phyloP scores from a whole-genome alignment of 306 rosid genomes.

The Rosa multiflora region DNA sequence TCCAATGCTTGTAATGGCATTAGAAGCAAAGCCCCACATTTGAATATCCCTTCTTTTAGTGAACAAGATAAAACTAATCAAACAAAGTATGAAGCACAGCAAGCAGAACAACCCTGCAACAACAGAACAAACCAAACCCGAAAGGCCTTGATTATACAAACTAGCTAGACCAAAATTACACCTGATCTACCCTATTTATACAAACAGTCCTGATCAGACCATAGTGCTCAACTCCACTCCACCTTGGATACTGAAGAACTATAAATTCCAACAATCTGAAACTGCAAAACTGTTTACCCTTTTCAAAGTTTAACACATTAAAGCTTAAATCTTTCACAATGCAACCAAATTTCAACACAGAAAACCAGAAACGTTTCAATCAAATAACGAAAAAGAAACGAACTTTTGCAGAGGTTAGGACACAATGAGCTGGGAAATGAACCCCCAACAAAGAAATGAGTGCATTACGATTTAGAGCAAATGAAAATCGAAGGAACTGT shows the following conservation, averaged over 20 bases:
- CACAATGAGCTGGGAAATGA: slow-evolving; percentile 5
- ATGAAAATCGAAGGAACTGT: too few relatives aligned
- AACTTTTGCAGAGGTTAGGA: not conserved
- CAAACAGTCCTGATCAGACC: not conserved
- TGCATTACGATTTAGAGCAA: not conserved
- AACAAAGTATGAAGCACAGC: not conserved
- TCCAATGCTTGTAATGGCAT: slow-evolving; percentile 61
- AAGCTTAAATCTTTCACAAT: not conserved
- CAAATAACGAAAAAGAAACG: not conserved
- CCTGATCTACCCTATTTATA: not conserved
- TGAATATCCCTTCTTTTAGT: not conserved
- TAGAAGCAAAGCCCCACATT: slow-evolving; percentile 81
- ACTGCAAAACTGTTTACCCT: not conserved
- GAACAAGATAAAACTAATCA: not conserved
- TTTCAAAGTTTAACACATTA: not conserved
- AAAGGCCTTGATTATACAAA: not conserved
- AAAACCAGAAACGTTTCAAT: not conserved
- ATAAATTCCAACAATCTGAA: not conserved
- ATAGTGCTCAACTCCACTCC: not conserved
- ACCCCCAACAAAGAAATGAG: not conserved
- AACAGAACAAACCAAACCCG: not conserved
- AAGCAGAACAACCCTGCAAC: slow-evolving; percentile 5
- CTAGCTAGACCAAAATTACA: not conserved
- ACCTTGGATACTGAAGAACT: not conserved
- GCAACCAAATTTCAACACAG: not conserved